These are phyloP conservation scores for Thymus mandschuricus DNA, from an alignment of 257 asterid genomes.

Conservation along the genomic window DNA sequence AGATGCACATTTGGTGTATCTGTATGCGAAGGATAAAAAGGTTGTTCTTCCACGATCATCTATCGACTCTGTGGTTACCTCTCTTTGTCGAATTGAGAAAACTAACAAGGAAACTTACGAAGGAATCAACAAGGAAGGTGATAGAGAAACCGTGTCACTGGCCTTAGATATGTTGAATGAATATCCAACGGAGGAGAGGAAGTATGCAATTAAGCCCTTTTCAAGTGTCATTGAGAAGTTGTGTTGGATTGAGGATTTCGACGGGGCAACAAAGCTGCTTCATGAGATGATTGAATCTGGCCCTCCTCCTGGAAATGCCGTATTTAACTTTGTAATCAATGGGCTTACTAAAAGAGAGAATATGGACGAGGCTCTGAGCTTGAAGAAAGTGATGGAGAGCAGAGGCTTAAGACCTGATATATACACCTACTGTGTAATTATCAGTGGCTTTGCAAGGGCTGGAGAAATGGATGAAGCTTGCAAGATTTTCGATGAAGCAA, in stretches of 20 bases:
- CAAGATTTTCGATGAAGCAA: slow-evolving; percentile 70
- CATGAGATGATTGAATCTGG: slow-evolving; percentile 70
- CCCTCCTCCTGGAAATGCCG: slow-evolving; percentile 79
- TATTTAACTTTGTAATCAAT: slow-evolving; percentile 67
- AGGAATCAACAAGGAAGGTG: slow-evolving; percentile 43
- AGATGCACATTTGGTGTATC: slow-evolving; percentile 77
- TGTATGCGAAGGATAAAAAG: slow-evolving; percentile 66
- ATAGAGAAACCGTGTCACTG: slow-evolving; percentile 50
- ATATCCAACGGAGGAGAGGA: slow-evolving; percentile 50
- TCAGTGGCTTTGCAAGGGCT: slow-evolving; percentile 65
- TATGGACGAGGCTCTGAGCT: slow-evolving; percentile 58
- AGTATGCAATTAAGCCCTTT: slow-evolving; percentile 61
- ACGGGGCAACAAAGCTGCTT: slow-evolving; percentile 60
- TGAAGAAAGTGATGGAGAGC: slow-evolving; percentile 59
- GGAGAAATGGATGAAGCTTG: slow-evolving; percentile 79
- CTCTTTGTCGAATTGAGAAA: slow-evolving; percentile 50
- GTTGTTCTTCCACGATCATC: slow-evolving; percentile 50
- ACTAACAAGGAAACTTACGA: slow-evolving; percentile 35
- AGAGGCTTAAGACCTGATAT: slow-evolving; percentile 88
- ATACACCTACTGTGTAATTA: slow-evolving; percentile 70
- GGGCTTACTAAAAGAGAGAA: slow-evolving; percentile 68
- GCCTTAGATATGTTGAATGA: slow-evolving; percentile 70
- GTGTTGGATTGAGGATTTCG: slow-evolving; percentile 75
- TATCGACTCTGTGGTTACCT: slow-evolving; percentile 51
- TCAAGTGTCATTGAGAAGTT: slow-evolving; percentile 59